Percentiles rank a stretch among this genome's conserved stretches.
Evolutionary conservation across 2,329 filamentous ascomycete species (phyloP).

Genomic region (Hypoxylon sp.): DNA sequence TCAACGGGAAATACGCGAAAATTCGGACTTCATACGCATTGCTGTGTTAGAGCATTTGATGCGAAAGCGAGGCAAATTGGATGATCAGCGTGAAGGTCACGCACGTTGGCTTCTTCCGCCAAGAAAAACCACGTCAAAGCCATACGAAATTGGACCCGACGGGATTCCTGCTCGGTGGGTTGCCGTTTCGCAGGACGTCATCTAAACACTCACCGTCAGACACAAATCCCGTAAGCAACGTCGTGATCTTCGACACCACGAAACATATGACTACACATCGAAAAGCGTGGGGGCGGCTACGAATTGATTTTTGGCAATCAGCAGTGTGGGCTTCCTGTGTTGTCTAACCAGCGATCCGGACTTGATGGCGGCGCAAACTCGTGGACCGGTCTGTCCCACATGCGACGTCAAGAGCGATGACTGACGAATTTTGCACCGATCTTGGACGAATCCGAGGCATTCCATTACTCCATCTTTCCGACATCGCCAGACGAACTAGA

Average conservation of each 20-base stretch:
- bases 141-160: slow-evolving; percentile 65
- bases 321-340: slow-evolving; percentile 15
- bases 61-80: slow-evolving; percentile 71
- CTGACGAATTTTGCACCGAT: slow-evolving; percentile 6
- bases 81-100: slow-evolving; percentile 70
- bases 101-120: slow-evolving; percentile 75
- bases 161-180: slow-evolving; percentile 70
- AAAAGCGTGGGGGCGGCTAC: slow-evolving; percentile 3
- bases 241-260: slow-evolving; percentile 8
- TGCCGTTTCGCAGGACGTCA: slow-evolving; percentile 44
- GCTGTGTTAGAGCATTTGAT: slow-evolving; percentile 78
- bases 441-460: slow-evolving; percentile 23
- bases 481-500: slow-evolving; percentile 28
- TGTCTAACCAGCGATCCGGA: slow-evolving; percentile 3
- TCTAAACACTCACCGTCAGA: slow-evolving; percentile 6
- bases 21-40: slow-evolving; percentile 74
- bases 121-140: slow-evolving; percentile 61
- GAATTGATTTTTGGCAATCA: slow-evolving; percentile 9
- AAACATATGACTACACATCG: slow-evolving; percentile 9
- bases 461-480: slow-evolving; percentile 32
- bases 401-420: slow-evolving; percentile 25
- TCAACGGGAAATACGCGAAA: slow-evolving; percentile 74
- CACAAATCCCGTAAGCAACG: not conserved
- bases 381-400: slow-evolving; percentile 20
- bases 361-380: slow-evolving; percentile 1